Evolutionary conservation across 1,284 basidiomycete genomes (phyloP).

Genomic region (Ceratobasidium sp.): DNA sequence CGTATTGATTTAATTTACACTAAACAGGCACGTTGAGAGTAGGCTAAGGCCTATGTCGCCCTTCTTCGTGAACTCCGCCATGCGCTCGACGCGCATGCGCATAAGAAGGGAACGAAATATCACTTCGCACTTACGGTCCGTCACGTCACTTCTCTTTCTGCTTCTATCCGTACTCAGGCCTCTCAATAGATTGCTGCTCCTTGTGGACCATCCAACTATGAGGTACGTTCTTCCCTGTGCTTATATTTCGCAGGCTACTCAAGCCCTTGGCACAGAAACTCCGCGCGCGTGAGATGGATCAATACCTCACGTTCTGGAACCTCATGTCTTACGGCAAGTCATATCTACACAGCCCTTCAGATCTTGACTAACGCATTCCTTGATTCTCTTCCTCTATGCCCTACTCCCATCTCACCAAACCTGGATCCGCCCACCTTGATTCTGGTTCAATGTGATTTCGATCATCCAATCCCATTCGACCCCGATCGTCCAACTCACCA

Average conservation of each 20-base stretch:
- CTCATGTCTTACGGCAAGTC: conserved; percentile 78
- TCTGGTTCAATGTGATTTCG: not conserved
- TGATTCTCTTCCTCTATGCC: no score
- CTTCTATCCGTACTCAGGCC: not conserved
- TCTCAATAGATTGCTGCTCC: conserved; percentile 82
- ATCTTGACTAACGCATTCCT: not conserved
- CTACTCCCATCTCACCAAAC: no score
- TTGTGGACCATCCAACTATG: conserved; percentile 88
- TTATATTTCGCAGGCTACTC: not conserved
- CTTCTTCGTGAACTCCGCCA: conserved; percentile 75
- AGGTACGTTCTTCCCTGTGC: conserved; percentile 48
- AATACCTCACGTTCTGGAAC: conserved; percentile 93
- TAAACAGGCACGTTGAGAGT: no score
- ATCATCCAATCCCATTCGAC: no score
- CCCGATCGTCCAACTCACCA: no score
- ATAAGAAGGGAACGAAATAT: conserved; percentile 66
- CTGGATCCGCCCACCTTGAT: no score
- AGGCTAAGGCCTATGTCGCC: conserved; percentile 74
- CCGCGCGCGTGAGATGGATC: conserved; percentile 85
- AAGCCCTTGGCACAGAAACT: conserved; percentile 59
- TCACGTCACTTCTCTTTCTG: conserved; percentile 27
- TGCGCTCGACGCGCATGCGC: conserved; percentile 74
- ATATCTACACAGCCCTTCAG: not conserved
- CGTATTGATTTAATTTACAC: not conserved
- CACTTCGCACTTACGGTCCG: conserved; percentile 80